Base-by-base conservation (phyloP, 257 asterid species). In the Solanum dulcamara region DNA sequence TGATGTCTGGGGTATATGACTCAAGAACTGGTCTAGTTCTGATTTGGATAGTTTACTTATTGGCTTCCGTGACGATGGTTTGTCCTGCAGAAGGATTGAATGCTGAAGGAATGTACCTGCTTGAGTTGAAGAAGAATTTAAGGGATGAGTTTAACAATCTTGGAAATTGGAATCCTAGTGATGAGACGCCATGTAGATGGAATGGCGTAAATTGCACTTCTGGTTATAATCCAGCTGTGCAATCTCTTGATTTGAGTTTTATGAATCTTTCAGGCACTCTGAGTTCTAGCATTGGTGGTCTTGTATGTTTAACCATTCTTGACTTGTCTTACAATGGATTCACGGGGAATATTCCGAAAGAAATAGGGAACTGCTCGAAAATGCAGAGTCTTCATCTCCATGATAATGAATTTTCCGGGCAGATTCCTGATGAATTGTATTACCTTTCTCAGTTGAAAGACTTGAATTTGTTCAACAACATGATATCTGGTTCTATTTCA, bases 161-260 rank as follows among this genome's bases (percentile, higher is more conserved):
- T 17, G 85, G 28, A 26, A 87, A 90, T 81, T 96, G 99, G 99
- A 93, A 93, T 84, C 89, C 94, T 11, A 85, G 83, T 72, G 97
- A 94, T 87, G 88, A 67, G 42, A 92, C 91, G 6, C 97, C 99
- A 4, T 96, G 99, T 86, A 80, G 84, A 59, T 96, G 99, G 99
- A 17, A 42, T 17, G 99, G 99, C 37, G 98, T 96, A 74, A 90
- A 89, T 50, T 96, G 99, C 90, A 91, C 93, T 4, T 35, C 77
- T 22, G 90, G 55, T 87, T 87, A 85, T 67, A 15, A 66, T 85
- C 91, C 92, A 6, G 93, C 88, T 1, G 98, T 96, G 24, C 85
- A 86, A 89, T 91, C 93, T 35, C 95, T 96, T 28, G 90, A 94
- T 90, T 87, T 96, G 89, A 60, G 51, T 44, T 89, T 72, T 3